phyloP scores from a whole-genome alignment of 2,329 filamentous ascomycete genomes.

The Botrytis byssoidea region DNA sequence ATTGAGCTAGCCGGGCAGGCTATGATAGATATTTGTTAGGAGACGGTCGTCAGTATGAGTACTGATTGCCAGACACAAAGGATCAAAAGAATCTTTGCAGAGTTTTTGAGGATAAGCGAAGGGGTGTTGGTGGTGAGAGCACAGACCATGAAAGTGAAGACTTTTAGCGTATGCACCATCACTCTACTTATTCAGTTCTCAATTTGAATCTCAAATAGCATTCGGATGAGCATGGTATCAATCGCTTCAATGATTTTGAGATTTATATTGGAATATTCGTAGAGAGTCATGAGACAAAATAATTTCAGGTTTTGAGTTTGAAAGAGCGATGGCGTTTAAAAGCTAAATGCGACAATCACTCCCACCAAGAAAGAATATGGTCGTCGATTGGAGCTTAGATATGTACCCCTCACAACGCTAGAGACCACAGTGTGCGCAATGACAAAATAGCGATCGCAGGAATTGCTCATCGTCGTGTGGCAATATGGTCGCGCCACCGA shows the following conservation, averaged over 20 bases:
- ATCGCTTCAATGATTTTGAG: neutral
- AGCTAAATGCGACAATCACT: neutral
- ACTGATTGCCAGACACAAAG: neutral
- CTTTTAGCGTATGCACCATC: neutral
- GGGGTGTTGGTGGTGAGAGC: neutral
- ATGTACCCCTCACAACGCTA: neutral
- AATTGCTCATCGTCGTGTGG: neutral
- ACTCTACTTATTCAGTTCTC: neutral
- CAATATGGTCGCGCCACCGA: neutral
- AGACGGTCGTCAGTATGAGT: rapidly evolving
- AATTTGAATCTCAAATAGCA: neutral
- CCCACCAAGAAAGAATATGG: neutral
- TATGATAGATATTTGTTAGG: neutral
- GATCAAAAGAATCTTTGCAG: neutral
- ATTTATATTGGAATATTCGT: no score
- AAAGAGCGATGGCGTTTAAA: neutral
- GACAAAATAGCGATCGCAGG: neutral
- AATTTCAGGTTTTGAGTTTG: no score
- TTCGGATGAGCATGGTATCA: neutral
- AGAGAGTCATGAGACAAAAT: neutral
- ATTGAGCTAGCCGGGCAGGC: conserved; percentile 36
- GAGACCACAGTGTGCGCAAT: neutral
- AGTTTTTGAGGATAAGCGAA: conserved; percentile 9
- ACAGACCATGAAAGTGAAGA: neutral
- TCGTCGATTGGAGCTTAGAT: neutral